Conservation (phyloP, 148 eudicot genomes). For the Camellia lanceoleosa region DNA sequence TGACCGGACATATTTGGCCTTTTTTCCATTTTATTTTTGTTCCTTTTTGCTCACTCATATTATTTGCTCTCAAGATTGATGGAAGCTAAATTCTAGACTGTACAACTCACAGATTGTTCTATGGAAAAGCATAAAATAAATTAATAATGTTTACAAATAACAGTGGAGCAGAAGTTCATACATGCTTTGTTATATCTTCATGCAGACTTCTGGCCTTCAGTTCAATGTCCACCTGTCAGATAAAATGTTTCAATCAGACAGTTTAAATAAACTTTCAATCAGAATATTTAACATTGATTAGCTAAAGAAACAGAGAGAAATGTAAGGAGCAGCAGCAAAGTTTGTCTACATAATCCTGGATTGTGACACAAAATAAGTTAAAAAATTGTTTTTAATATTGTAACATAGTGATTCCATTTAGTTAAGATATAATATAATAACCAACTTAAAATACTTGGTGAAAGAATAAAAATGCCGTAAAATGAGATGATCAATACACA, state of each 20-base stretch:
- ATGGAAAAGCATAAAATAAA: background rate
- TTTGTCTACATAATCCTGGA: background rate
- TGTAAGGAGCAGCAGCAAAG: background rate
- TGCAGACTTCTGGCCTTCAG: constrained; percentile 60
- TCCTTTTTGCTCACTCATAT: background rate
- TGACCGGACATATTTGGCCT: background rate
- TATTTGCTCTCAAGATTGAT: background rate
- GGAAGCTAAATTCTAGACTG: background rate
- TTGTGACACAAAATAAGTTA: background rate
- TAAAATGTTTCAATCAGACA: constrained; percentile 17
- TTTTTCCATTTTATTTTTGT: background rate
- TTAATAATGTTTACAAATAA: background rate
- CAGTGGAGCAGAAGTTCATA: constrained; percentile 28
- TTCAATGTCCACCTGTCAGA: constrained; percentile 55
- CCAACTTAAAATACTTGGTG: background rate
- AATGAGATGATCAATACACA: background rate
- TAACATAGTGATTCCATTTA: background rate
- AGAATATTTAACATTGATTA: background rate
- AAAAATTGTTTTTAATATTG: background rate
- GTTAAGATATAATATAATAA: background rate
- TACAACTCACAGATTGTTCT: background rate
- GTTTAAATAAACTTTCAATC: background rate
- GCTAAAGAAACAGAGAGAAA: background rate
- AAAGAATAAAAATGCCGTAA: background rate
- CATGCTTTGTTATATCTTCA: constrained; percentile 65